Conservation (phyloP, 73 alveolate species). For the Uronychia binucleata region DNA sequence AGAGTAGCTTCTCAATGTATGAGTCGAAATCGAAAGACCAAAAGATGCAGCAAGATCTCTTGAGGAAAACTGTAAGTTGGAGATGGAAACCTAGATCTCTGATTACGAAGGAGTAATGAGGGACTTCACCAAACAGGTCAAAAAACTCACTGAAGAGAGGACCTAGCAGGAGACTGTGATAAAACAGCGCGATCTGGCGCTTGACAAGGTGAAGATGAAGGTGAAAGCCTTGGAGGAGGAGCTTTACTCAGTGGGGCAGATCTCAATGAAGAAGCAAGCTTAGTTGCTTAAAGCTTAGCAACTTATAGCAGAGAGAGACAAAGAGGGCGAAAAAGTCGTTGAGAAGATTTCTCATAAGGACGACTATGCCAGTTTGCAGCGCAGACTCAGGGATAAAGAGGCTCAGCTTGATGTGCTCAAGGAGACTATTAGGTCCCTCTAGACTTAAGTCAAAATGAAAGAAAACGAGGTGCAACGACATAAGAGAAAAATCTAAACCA, state of each 20-base stretch:
- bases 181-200: constrained; percentile 5
- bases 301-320: constrained; percentile 3
- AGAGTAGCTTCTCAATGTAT: background rate
- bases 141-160: constrained; percentile 7
- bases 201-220: constrained; percentile 14
- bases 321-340: constrained; percentile 5
- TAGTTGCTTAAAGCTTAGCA: background rate
- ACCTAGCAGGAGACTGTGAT: background rate
- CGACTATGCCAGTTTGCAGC: background rate
- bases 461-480: constrained; percentile 6
- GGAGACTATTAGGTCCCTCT: constrained; percentile 18
- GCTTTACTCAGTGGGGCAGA: background rate
- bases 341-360: background rate
- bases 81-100: constrained; percentile 2
- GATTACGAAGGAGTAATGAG: constrained; percentile 25
- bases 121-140: background rate
- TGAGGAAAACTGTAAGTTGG: constrained; percentile 13
- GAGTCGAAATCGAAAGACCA: constrained; percentile 1
- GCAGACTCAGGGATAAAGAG: constrained; percentile 5
- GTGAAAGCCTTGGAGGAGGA: constrained; percentile 27
- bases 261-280: background rate
- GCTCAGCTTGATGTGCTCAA: constrained; percentile 27
- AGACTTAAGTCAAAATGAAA: constrained; percentile 29
- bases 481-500: background rate
- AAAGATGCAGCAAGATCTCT: constrained; percentile 3